phyloP scores from a whole-genome alignment of 2,329 filamentous ascomycete species.

The Alternaria brassicae region DNA sequence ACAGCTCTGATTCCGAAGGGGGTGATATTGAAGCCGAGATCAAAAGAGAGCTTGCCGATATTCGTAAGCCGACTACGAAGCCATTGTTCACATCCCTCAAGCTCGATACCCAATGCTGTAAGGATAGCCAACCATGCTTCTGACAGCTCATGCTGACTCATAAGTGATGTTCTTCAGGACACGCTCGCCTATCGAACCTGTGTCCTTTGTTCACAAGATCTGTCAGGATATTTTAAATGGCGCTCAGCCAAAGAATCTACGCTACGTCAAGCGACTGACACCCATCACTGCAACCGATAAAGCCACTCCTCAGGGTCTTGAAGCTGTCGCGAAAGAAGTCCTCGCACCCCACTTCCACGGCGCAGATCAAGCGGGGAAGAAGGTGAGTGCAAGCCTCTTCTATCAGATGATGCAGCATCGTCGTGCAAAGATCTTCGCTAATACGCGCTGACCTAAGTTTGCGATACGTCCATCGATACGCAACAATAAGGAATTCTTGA shows the following conservation, averaged over 20 bases:
- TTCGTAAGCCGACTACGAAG: constrained; percentile 61
- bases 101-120: constrained; percentile 64
- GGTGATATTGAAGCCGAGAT: constrained; percentile 76
- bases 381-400: constrained; percentile 52
- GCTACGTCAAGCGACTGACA: constrained; percentile 67
- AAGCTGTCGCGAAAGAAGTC: constrained; percentile 68
- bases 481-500: constrained; percentile 72
- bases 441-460: constrained; percentile 62
- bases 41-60: constrained; percentile 70
- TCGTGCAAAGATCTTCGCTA: constrained; percentile 25
- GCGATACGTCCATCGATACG: constrained; percentile 83
- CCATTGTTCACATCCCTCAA: constrained; percentile 62
- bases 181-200: constrained; percentile 64
- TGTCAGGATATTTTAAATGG: constrained; percentile 63
- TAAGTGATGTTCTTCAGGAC: constrained; percentile 67
- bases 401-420: constrained; percentile 14
- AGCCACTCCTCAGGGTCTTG: constrained; percentile 72
- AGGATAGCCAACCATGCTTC: constrained; percentile 26
- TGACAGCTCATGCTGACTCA: constrained; percentile 20
- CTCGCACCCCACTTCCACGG: constrained; percentile 69
- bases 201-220: constrained; percentile 65
- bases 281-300: constrained; percentile 67
- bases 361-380: constrained; percentile 57
- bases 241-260: constrained; percentile 60
- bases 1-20: constrained; percentile 40